Conservation (phyloP, 1,284 basidiomycete species). For the Thecaphora frezii region DNA sequence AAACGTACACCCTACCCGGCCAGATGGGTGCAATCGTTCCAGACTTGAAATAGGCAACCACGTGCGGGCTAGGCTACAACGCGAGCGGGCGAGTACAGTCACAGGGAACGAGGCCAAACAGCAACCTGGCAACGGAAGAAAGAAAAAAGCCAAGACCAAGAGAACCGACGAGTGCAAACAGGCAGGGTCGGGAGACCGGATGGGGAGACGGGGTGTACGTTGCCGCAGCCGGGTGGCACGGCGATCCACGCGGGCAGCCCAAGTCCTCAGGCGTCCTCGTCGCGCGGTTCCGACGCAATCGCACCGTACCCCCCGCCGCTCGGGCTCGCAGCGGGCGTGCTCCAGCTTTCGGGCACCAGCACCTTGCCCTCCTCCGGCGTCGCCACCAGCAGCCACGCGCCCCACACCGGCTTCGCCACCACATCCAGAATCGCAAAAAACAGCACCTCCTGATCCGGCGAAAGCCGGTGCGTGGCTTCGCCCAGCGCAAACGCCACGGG, state of each 20-base stretch:
- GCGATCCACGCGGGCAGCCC: too few relatives aligned
- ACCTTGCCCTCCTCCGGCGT: constrained; percentile 47
- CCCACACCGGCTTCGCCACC: constrained; percentile 49
- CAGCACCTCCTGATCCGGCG: constrained; percentile 43
- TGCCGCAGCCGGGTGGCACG: too few relatives aligned
- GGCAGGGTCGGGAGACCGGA: too few relatives aligned
- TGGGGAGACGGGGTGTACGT: not conserved
- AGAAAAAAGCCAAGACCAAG: too few relatives aligned
- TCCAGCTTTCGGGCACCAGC: constrained; percentile 37
- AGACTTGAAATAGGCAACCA: too few relatives aligned
- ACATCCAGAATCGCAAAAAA: constrained; percentile 48
- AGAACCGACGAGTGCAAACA: too few relatives aligned
- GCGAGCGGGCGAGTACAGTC: too few relatives aligned
- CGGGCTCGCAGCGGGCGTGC: constrained; percentile 32
- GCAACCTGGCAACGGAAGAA: too few relatives aligned
- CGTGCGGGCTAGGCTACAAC: too few relatives aligned
- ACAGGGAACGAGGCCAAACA: too few relatives aligned
- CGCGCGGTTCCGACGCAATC: constrained; percentile 40
- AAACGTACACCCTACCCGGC: too few relatives aligned
- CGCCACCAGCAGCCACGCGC: constrained; percentile 39
- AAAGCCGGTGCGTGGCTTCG: constrained; percentile 44
- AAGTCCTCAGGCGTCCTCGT: constrained; percentile 41
- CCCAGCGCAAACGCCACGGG: constrained; percentile 41
- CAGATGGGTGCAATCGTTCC: too few relatives aligned
- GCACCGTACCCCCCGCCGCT: constrained; percentile 41